phyloP scores from a whole-genome alignment of 805 yeast genomes.

The Saccharomycopsis sp. region DNA sequence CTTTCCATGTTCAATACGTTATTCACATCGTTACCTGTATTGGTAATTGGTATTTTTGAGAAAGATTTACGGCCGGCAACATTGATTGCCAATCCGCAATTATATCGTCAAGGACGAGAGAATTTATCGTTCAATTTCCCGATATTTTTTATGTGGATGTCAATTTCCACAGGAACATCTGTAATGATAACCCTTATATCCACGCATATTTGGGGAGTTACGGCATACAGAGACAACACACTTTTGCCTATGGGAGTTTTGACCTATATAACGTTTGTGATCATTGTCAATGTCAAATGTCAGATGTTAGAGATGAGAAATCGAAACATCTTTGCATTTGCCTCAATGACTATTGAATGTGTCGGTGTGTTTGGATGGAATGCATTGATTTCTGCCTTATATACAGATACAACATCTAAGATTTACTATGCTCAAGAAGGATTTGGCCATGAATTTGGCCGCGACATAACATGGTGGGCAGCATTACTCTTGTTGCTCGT shows the following conservation, averaged over 20 bases:
- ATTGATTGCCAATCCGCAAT: constrained; percentile 83
- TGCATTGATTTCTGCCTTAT: constrained; percentile 64
- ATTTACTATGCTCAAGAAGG: constrained; percentile 72
- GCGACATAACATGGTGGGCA: constrained; percentile 85
- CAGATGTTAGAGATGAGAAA: constrained; percentile 77
- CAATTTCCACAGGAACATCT: constrained; percentile 67
- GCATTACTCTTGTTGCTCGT: constrained; percentile 49
- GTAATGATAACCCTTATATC: constrained; percentile 62
- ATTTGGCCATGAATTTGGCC: constrained; percentile 65
- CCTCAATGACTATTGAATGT: constrained; percentile 61
- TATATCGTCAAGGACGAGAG: constrained; percentile 70
- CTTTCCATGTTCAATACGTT: constrained; percentile 94
- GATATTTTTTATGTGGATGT: constrained; percentile 72
- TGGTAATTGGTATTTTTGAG: constrained; percentile 93
- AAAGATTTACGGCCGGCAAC: constrained; percentile 87
- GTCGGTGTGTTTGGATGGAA: constrained; percentile 88
- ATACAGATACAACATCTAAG: constrained; percentile 43
- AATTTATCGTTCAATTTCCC: constrained; percentile 67
- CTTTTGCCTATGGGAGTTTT: constrained; percentile 78
- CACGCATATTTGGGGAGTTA: constrained; percentile 64
- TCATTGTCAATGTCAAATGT: constrained; percentile 69
- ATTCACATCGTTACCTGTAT: constrained; percentile 87
- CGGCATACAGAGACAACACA: constrained; percentile 64
- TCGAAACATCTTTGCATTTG: constrained; percentile 60
- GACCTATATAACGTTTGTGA: constrained; percentile 63